Conservation (phyloP, 2,329 filamentous ascomycete species). For the Aspergillus pseudoterreus region DNA sequence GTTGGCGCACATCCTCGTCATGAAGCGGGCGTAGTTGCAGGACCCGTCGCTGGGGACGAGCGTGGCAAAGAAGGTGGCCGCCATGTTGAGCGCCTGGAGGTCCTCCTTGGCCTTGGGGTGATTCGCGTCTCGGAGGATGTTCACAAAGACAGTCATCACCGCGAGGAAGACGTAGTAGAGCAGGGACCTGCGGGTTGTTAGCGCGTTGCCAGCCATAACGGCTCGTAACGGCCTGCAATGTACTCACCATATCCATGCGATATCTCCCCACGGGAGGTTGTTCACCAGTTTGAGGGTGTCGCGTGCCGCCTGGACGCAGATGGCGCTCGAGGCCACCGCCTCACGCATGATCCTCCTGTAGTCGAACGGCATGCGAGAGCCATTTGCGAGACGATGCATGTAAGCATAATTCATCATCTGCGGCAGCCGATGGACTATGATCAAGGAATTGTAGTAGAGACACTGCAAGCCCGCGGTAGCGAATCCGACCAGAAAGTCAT, state of each 20-base stretch:
- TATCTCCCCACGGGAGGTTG: slow-evolving; percentile 90
- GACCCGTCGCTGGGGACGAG: slow-evolving; percentile 73
- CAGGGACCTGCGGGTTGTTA: slow-evolving; percentile 58
- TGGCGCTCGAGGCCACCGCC: slow-evolving; percentile 79
- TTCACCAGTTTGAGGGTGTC: slow-evolving; percentile 88
- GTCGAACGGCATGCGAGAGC: slow-evolving; percentile 13
- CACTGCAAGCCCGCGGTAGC: slow-evolving; percentile 90
- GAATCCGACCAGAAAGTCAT: slow-evolving; percentile 80
- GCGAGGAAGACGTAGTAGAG: slow-evolving; percentile 93
- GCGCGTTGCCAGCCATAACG: not conserved
- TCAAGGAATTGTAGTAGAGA: slow-evolving; percentile 92
- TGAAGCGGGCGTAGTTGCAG: slow-evolving; percentile 80
- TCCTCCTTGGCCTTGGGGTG: slow-evolving; percentile 79
- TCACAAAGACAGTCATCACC: slow-evolving; percentile 86
- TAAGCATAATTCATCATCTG: slow-evolving; percentile 89
- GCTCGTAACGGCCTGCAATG: not conserved
- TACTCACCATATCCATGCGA: slow-evolving; percentile 83
- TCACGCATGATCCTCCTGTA: slow-evolving; percentile 72
- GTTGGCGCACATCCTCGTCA: slow-evolving; percentile 84
- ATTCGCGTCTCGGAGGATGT: slow-evolving; percentile 85
- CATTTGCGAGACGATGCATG: slow-evolving; percentile 78
- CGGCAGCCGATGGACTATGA: slow-evolving; percentile 94
- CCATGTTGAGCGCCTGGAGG: slow-evolving; percentile 78
- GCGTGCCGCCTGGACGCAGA: slow-evolving; percentile 84
- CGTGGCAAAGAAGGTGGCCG: slow-evolving; percentile 83